Base-by-base conservation (phyloP, 306 rosid genomes). In the Vicia faba region DNA sequence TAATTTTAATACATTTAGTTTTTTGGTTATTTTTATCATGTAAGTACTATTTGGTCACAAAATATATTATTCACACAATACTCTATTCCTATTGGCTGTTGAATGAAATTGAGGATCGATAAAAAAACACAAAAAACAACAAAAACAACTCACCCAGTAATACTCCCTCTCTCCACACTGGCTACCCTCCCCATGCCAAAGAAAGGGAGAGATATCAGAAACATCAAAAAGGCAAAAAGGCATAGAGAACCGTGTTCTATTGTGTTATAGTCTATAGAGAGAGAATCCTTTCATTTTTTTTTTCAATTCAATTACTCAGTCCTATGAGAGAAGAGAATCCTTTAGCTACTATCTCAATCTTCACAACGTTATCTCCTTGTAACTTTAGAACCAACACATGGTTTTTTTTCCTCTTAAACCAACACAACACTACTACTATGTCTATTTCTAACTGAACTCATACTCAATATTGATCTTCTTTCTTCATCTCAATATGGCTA, bases 281-380 rank as follows among this genome's bases (percentile, higher is more conserved):
- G n/a, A n/a, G n/a, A n/a, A 35, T 7, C 44, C 44, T 39, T 39
- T 39, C 13, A 8, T n/a, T n/a, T n/a, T 10, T 7, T n/a, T n/a
- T n/a, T n/a, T n/a, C 36, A 51, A 61, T 19, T 44, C 40, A 76
- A 5, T 23, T 43, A 51, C 36, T 31, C 36, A 31, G 54, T 36
- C 55, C 26, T 48, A 16, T 16, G 11, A 48, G 46, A 12, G 46
- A 41, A 39, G 0, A 54, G 90, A 88, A 84, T 86, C 93, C 84
- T 81, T 23, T 70, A 76, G 62, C 82, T 62, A 65, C 85, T 88
- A 96, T 88, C 95, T 70, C 86, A 86, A 80, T 87, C 91, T 75
- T 79, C 41, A 68, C 86, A 80, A 91, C 89, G 80, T 84, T 91
- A 81, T 91, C 96, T 91, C 81, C 68, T 75, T 75, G 80, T 69